These are phyloP conservation scores for Serpula lacrymans DNA, from an alignment of 768 basidiomycete species.

Conservation along the genomic window DNA sequence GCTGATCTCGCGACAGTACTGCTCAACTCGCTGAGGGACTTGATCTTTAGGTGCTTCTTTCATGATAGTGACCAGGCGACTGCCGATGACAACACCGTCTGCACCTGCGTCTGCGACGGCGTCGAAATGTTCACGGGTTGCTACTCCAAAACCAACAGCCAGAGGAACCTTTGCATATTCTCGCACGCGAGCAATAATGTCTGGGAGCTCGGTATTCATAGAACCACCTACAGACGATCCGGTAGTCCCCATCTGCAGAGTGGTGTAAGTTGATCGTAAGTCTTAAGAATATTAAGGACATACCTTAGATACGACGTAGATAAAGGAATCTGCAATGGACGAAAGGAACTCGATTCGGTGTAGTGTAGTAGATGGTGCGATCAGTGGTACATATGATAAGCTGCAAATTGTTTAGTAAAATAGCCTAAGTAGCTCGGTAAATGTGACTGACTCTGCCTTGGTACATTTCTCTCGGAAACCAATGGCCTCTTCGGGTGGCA, in stretches of 20 bases:
- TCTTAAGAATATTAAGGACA: slow-evolving; percentile 7
- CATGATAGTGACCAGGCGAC: slow-evolving; percentile 77
- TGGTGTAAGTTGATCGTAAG: slow-evolving; percentile 3
- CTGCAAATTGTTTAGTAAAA: slow-evolving; percentile 39
- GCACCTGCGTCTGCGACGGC: slow-evolving; percentile 84
- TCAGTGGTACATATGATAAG: slow-evolving; percentile 90
- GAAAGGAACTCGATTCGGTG: slow-evolving; percentile 87
- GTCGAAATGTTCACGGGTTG: slow-evolving; percentile 86
- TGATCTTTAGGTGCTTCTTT: slow-evolving; percentile 54
- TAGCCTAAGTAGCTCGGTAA: slow-evolving; percentile 2
- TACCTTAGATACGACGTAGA: slow-evolving; percentile 98
- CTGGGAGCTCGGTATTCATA: slow-evolving; percentile 76
- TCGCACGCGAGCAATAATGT: slow-evolving; percentile 81
- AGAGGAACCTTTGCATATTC: slow-evolving; percentile 76
- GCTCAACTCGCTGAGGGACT: slow-evolving; percentile 54
- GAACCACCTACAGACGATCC: slow-evolving; percentile 76
- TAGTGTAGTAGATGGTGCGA: slow-evolving; percentile 90
- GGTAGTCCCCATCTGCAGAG: slow-evolving; percentile 89
- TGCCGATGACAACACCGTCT: slow-evolving; percentile 94
- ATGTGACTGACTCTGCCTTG: slow-evolving; percentile 60
- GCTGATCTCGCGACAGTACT: slow-evolving; percentile 72
- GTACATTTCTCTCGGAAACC: slow-evolving; percentile 87
- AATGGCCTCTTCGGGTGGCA: slow-evolving; percentile 95
- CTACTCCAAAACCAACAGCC: slow-evolving; percentile 96
- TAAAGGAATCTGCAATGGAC: slow-evolving; percentile 94